These are phyloP conservation scores for Phialophora chinensis DNA, from an alignment of 2,329 filamentous ascomycete species.

Conservation along the genomic window DNA sequence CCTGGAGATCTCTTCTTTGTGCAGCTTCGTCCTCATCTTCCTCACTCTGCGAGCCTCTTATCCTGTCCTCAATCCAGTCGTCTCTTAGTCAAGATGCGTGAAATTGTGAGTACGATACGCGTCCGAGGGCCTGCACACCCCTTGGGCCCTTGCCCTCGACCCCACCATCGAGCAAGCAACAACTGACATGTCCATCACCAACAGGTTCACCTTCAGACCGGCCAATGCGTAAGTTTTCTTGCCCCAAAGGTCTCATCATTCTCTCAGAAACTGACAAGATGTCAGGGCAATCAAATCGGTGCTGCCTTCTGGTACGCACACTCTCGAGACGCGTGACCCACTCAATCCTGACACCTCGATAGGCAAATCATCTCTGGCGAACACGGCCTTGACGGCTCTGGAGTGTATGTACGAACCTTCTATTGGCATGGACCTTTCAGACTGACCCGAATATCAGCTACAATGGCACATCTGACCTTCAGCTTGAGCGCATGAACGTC, in stretches of 20 bases:
- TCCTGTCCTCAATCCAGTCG: conserved; percentile 20
- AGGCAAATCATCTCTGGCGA: conserved; percentile 85
- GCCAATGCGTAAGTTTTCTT: conserved; percentile 84
- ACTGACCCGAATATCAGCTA: conserved; percentile 63
- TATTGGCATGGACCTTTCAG: background rate
- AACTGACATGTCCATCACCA: conserved; percentile 63
- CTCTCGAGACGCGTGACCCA: conserved; percentile 29
- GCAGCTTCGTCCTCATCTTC: conserved; percentile 17
- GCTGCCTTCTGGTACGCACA: conserved; percentile 91
- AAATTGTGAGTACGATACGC: conserved; percentile 67
- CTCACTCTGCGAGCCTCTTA: background rate
- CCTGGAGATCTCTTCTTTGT: conserved; percentile 19
- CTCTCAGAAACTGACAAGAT: conserved; percentile 44
- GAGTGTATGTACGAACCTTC: conserved; percentile 71
- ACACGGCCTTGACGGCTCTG: conserved; percentile 96
- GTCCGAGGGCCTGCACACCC: conserved; percentile 44
- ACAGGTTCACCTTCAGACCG: conserved; percentile 99
- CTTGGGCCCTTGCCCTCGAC: conserved; percentile 42
- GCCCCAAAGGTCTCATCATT: conserved; percentile 35
- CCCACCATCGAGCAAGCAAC: conserved; percentile 39
- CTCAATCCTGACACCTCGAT: conserved; percentile 49
- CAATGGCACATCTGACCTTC: conserved; percentile 97
- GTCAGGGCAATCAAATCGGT: conserved; percentile 99
- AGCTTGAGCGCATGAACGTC: conserved; percentile 99
- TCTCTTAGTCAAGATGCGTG: conserved; percentile 66